These are phyloP conservation scores for Gremmenia infestans DNA, from an alignment of 2,329 filamentous ascomycete genomes.

Conservation along the genomic window DNA sequence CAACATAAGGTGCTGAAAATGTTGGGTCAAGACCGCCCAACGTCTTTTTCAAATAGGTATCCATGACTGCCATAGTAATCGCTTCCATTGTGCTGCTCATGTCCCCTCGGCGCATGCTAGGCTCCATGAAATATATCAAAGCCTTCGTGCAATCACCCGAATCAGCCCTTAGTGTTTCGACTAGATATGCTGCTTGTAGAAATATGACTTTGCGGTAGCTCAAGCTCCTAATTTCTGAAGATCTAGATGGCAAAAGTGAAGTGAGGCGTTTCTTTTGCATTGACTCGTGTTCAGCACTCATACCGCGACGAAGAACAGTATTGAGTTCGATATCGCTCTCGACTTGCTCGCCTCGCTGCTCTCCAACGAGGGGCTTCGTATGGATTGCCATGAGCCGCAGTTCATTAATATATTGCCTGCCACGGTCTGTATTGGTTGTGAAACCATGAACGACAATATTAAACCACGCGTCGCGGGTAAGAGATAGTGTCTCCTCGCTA, in stretches of 20 bases:
- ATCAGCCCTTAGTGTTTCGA: conserved; percentile 82
- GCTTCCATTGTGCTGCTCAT: conserved; percentile 62
- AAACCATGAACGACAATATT: conserved; percentile 96
- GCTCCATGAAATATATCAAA: conserved; percentile 90
- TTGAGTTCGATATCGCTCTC: conserved; percentile 98
- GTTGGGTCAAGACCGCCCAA: conserved; percentile 64
- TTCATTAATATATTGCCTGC: conserved; percentile 68
- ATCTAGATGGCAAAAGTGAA: conserved; percentile 68
- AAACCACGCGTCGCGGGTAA: conserved; percentile 93
- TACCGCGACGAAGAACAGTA: conserved; percentile 81
- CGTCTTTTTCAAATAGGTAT: conserved; percentile 73
- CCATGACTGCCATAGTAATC: conserved; percentile 63
- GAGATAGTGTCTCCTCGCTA: conserved; percentile 64
- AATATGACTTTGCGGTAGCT: conserved; percentile 92
- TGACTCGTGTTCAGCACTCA: conserved; percentile 70
- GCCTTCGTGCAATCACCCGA: conserved; percentile 87
- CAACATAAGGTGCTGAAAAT: conserved; percentile 90
- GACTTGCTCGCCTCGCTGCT: conserved; percentile 81
- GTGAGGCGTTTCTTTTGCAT: conserved; percentile 76
- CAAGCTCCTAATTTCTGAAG: conserved; percentile 72
- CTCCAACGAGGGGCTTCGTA: conserved; percentile 80
- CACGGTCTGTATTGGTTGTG: conserved; percentile 66
- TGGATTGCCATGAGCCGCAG: conserved; percentile 80
- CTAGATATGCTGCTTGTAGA: conserved; percentile 80
- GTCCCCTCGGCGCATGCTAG: conserved; percentile 65